Evolutionary conservation across 768 basidiomycete species (phyloP), one percentile per base, ranked within the genome.

Genomic region (Clitopilus passeckerianus): DNA sequence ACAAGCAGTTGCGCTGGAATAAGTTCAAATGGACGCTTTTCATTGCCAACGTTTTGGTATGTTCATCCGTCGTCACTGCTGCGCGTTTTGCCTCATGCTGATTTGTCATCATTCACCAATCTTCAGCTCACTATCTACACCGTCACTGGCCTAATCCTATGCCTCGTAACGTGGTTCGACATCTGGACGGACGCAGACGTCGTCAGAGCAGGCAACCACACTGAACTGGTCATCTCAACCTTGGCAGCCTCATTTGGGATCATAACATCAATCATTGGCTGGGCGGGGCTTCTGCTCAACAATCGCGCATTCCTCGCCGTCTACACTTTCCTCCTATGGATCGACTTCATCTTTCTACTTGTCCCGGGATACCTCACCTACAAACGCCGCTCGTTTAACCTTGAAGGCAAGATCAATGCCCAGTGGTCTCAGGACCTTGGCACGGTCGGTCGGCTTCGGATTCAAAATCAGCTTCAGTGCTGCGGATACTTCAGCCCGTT

Each of bases 401-500:
- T 92, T 59, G 88, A 91, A 67, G 90, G 87, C 44, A 92, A 92
- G 72, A 70, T 91, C 72, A 92, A 90, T 71, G 71, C 79, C 8
- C 87, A 91, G 69, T 92, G 90, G 91, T 87, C 84, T 57, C 77
- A 83, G 44, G 67, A 72, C 44, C 77, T 92, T 18, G 86, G 84
- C 10, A 70, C 84, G 24, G 65, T 71, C 1, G 89, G 86, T 6
- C 80, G 91, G 35, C 72, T 90, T 15, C 77, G 83, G 27, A 80
- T 92, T 52, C 91, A 93, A 71, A 85, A 91, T 68, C 78, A 85
- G 71, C 81, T 91, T 20, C 66, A 74, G n/a, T 91, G 90, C 73
- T 93, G 91, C 65, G 91, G 90, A 5, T 92, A 90, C 71, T 92
- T 83, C 71, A 85, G 80, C 54, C 90, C 91, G 0, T 92, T 86